These are phyloP conservation scores for Aspergillus hiratsukae DNA, from an alignment of 2,329 filamentous ascomycete species.

Conservation along the genomic window DNA sequence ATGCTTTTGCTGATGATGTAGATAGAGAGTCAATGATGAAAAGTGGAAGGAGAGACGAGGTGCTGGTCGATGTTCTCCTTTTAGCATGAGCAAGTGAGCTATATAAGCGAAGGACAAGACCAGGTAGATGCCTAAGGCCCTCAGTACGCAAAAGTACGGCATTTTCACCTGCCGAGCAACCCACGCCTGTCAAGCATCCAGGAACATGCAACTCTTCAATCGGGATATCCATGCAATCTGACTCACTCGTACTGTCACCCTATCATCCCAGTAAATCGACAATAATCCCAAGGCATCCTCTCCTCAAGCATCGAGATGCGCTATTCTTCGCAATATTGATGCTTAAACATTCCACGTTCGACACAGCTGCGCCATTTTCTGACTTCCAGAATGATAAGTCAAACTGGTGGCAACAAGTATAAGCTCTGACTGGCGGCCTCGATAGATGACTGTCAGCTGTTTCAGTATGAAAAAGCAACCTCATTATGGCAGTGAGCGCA, in stretches of 20 bases:
- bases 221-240: not conserved
- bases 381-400: too few relatives aligned
- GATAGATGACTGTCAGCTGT: not conserved
- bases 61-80: not conserved
- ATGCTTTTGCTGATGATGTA: not conserved
- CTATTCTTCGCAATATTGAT: too few relatives aligned
- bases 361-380: not conserved
- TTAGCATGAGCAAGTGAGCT: not conserved
- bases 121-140: not conserved
- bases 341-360: not conserved
- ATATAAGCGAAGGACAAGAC: not conserved
- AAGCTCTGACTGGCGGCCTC: not conserved
- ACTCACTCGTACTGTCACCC: not conserved
- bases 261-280: not conserved
- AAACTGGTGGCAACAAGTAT: too few relatives aligned
- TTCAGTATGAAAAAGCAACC: not conserved
- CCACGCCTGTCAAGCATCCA: not conserved
- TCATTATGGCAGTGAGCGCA: not conserved
- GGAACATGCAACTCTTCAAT: not conserved
- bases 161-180: not conserved
- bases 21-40: not conserved
- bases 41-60: not conserved
- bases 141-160: not conserved
- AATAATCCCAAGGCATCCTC: too few relatives aligned
- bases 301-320: too few relatives aligned